phyloP scores from a whole-genome alignment of 139 green algal genomes.

The Desmodesmus armatus region DNA sequence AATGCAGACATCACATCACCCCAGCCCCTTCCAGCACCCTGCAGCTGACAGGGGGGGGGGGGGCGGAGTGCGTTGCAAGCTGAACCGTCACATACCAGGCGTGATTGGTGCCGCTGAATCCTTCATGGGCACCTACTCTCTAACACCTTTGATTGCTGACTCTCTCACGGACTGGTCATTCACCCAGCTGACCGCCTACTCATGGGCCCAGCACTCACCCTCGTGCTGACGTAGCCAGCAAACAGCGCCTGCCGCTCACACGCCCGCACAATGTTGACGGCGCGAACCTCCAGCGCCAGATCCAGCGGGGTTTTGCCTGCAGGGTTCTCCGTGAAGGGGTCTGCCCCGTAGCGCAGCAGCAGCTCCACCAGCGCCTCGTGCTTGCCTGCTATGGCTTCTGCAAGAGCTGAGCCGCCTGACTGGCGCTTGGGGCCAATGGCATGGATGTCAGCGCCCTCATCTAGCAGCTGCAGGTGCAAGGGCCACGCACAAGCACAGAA shows the following conservation, averaged over 20 bases:
- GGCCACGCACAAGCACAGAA: too few species aligned
- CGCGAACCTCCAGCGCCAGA: conserved; percentile 18
- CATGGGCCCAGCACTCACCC: conserved; percentile 3
- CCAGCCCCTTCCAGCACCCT: too few species aligned
- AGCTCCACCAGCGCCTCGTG: conserved; percentile 51
- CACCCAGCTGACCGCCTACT: not conserved
- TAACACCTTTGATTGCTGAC: too few species aligned
- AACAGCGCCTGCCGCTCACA: conserved; percentile 35
- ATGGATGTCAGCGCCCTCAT: conserved; percentile 45
- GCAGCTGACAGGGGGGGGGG: too few species aligned
- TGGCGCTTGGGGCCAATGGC: conserved; percentile 23
- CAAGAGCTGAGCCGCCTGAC: conserved; percentile 45
- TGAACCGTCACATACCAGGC: too few species aligned
- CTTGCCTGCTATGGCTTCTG: conserved; percentile 51
- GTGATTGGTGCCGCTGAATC: not conserved
- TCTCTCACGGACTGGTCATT: too few species aligned
- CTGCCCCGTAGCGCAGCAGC: conserved; percentile 28
- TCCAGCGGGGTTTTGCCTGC: conserved; percentile 29
- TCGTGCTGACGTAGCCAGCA: conserved; percentile 33
- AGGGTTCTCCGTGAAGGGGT: conserved; percentile 43
- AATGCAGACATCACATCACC: too few species aligned
- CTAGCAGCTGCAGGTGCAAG: conserved; percentile 58
- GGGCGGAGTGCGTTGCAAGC: too few species aligned
- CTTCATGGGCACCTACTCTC: not conserved
- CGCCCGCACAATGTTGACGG: not conserved